A percentile compares a stretch with the other conserved stretches of the same genome.
Conservation (phyloP, 2,329 filamentous ascomycete species). For the Apiospora rasikravindrae region DNA sequence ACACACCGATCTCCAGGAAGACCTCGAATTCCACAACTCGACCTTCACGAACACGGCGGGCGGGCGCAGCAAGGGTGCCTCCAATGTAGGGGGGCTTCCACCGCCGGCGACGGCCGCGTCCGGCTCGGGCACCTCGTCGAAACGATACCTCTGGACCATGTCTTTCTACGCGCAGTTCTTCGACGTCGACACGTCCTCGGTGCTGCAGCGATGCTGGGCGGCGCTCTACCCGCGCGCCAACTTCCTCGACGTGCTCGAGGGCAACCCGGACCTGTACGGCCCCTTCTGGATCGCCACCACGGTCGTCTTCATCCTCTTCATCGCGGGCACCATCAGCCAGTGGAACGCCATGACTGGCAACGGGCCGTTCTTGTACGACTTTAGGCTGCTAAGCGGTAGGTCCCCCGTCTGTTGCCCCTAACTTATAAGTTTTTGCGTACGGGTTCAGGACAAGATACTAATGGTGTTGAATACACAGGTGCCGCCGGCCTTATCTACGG, state of each 20-base stretch:
- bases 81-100: conserved; percentile 54
- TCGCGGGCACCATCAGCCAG: conserved; percentile 93
- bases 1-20: conserved; percentile 96
- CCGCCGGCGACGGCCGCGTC: conserved; percentile 59
- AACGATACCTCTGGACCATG: conserved; percentile 91
- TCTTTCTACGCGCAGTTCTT: conserved; percentile 98
- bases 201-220: conserved; percentile 83
- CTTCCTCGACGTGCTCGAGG: conserved; percentile 96
- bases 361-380: conserved; percentile 87
- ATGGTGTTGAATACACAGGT: conserved; percentile 48
- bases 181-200: conserved; percentile 93
- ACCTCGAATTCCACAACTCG: conserved; percentile 98
- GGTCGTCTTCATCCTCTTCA: conserved; percentile 91
- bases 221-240: conserved; percentile 91
- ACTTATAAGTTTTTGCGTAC: conserved; percentile 19
- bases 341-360: conserved; percentile 75
- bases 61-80: conserved; percentile 55
- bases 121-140: conserved; percentile 52
- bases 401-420: conserved; percentile 22
- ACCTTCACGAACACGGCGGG: conserved; percentile 69
- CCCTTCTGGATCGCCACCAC: conserved; percentile 99
- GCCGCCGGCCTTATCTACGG: conserved; percentile 94
- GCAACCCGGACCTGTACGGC: conserved; percentile 95
- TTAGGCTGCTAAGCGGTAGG: conserved; percentile 81
- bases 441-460: conserved; percentile 7